Conservation (phyloP, 345 rosid genomes). For the Brassica carinata region DNA sequence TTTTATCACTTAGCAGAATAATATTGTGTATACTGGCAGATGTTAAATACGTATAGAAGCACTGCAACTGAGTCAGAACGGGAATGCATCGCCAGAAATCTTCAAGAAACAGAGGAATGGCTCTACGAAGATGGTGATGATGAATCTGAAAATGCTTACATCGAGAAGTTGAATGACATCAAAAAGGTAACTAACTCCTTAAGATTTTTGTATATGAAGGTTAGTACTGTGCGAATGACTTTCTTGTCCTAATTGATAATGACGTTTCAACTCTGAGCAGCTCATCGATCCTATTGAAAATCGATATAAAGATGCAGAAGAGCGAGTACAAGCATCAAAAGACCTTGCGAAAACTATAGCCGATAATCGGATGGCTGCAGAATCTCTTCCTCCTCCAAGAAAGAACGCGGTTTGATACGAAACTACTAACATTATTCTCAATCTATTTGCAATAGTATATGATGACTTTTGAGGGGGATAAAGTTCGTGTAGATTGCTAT, state of each 20-base stretch:
- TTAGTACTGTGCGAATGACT: constrained; percentile 8
- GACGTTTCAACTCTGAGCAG: constrained; percentile 37
- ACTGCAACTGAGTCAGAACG: constrained; percentile 62
- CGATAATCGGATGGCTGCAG: constrained; percentile 49
- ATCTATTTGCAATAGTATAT: not conserved
- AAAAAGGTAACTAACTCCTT: constrained; percentile 50
- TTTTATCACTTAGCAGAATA: not conserved
- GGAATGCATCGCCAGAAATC: constrained; percentile 60
- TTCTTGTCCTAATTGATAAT: constrained; percentile 12
- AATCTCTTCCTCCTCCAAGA: constrained; percentile 53
- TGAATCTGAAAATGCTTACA: constrained; percentile 67
- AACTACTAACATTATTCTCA: constrained; percentile 4
- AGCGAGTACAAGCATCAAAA: constrained; percentile 56
- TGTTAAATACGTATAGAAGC: constrained; percentile 59
- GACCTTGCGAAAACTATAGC: constrained; percentile 54
- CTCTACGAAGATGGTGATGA: constrained; percentile 80
- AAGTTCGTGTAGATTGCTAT: not conserved
- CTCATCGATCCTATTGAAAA: constrained; percentile 67
- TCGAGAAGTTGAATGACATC: constrained; percentile 57
- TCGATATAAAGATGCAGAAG: constrained; percentile 68
- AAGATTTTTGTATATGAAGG: not conserved
- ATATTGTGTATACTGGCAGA: constrained; percentile 41
- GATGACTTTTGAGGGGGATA: not conserved
- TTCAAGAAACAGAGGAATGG: constrained; percentile 83
- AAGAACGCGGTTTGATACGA: constrained; percentile 53